Base-by-base conservation (phyloP, 2,329 filamentous ascomycete genomes). In the Monilinia fructicola region DNA sequence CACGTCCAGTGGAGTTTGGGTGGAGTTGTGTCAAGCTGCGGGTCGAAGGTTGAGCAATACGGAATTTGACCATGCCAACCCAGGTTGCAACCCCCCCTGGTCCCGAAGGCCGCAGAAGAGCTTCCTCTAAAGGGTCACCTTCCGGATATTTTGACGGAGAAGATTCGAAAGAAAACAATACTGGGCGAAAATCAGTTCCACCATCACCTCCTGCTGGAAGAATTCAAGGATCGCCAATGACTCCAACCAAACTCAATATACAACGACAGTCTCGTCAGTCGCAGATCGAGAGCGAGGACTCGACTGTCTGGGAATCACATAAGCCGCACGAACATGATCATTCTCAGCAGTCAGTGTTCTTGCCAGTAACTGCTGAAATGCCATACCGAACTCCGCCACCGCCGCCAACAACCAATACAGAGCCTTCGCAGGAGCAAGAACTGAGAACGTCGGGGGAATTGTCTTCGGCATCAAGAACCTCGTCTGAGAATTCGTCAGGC, bases 181-280 rank as follows among this genome's bases (percentile, higher is more conserved):
- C 54, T 21, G 44, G 38, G 46, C 65, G 70, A 52, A 73, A 74
- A 64, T 62, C 67, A 48, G 53, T 73, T 42, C 68, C 71, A 60
- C 68, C 73, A 18, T 71, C 73, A 50, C 70, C 73, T n/a, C 42
- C 69, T 5, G 65, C 68, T 53, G 73, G 71, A 18, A 69, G 79
- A 67, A 77, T 86, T 67, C 81, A 81, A 68, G 80, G 83, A 61
- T 79, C 81, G 21, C 85, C 85, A 40, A 78, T 82, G 38, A 87
- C 85, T 52, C 85, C 86, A 23, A 83, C 85, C 66, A 81, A 78
- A 67, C 80, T 87, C 64, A 85, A 83, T 72, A 81, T 84, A 65
- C 82, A 83, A 60, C 77, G 79, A 31, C 83, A 84, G 53, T 80
- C 80, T 28, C 79, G 80, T 71, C 81, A 84, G 28, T 83, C 82